A percentile compares a stretch with the other conserved stretches of the same genome.
These are phyloP conservation scores for Achaetomiella virescens DNA, from an alignment of 495 filamentous ascomycete species.

Conservation along the genomic window DNA sequence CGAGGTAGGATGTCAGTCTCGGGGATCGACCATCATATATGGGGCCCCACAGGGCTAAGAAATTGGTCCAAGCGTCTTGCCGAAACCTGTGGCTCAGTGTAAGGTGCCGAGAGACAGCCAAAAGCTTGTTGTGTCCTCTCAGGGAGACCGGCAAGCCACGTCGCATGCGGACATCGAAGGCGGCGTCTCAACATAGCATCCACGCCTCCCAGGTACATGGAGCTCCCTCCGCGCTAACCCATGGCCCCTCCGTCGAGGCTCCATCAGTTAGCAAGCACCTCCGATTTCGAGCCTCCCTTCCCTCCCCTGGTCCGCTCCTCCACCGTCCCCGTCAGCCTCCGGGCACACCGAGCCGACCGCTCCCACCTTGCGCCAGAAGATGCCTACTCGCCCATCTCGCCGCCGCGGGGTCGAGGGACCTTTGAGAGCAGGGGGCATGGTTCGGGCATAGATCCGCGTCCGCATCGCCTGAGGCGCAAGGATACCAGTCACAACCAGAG, in stretches of 20 bases:
- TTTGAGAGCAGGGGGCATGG: conserved; percentile 32
- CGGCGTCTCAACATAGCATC: no score
- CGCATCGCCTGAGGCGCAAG: conserved; percentile 29
- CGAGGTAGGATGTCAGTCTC: background rate
- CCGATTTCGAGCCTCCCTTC: conserved; percentile 25
- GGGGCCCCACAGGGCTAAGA: background rate
- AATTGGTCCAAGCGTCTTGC: background rate
- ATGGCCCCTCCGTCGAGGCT: conserved; percentile 36
- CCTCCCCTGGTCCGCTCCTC: conserved; percentile 34
- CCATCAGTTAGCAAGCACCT: conserved; percentile 25
- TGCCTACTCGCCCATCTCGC: conserved; percentile 60
- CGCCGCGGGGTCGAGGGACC: conserved; percentile 48
- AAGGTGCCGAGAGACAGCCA: background rate
- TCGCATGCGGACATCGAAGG: no score
- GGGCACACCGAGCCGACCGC: conserved; percentile 37
- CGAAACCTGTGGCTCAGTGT: background rate
- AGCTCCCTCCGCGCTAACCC: conserved; percentile 12
- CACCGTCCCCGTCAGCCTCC: conserved; percentile 33
- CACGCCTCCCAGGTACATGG: conserved; percentile 16
- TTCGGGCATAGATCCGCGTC: conserved; percentile 21
- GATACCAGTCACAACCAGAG: conserved; percentile 36
- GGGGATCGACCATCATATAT: background rate
- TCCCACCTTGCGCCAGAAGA: conserved; percentile 73
- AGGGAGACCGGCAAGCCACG: no score
- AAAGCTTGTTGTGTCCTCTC: no score